A percentile compares a stretch with the other conserved stretches of the same genome.
These are phyloP conservation scores for Isatis lusitanica DNA, from an alignment of 441 rosid genomes.

Conservation along the genomic window DNA sequence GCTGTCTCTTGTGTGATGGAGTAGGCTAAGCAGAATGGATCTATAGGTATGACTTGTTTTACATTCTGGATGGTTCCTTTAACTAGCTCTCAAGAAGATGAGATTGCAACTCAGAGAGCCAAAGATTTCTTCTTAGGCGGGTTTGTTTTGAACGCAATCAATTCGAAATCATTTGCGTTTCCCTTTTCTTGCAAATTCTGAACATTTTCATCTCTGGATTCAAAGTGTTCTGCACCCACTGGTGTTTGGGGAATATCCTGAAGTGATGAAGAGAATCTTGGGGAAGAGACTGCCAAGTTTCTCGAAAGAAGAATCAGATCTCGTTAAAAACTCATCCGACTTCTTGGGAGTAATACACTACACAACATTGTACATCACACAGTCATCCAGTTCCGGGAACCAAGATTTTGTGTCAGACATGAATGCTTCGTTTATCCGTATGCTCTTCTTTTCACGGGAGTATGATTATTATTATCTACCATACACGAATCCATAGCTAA, in stretches of 20 bases:
- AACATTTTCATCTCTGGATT: background rate
- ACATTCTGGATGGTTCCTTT: slow-evolving; percentile 35
- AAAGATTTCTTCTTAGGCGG: slow-evolving; percentile 59
- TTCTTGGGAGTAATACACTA: slow-evolving; percentile 62
- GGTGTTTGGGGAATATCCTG: slow-evolving; percentile 74
- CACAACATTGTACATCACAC: slow-evolving; percentile 17
- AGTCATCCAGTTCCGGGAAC: slow-evolving; percentile 21
- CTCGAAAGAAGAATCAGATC: slow-evolving; percentile 44
- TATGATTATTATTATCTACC: background rate
- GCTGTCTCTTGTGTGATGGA: slow-evolving; percentile 1
- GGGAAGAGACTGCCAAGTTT: slow-evolving; percentile 62
- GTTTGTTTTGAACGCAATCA: slow-evolving; percentile 37
- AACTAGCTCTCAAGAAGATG: slow-evolving; percentile 52
- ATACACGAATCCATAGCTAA: background rate
- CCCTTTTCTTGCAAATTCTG: no score
- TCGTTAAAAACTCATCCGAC: slow-evolving; percentile 56
- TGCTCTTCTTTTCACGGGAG: slow-evolving; percentile 1
- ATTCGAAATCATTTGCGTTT: no score
- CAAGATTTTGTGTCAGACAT: slow-evolving; percentile 44
- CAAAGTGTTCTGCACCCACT: slow-evolving; percentile 55
- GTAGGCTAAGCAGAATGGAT: slow-evolving; percentile 58
- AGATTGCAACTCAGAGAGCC: slow-evolving; percentile 51
- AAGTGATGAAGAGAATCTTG: slow-evolving; percentile 49
- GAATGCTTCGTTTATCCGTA: slow-evolving; percentile 33
- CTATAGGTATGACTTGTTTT: slow-evolving; percentile 36